phyloP scores from a whole-genome alignment of 257 asterid species.

The Cynanchum wilfordii region DNA sequence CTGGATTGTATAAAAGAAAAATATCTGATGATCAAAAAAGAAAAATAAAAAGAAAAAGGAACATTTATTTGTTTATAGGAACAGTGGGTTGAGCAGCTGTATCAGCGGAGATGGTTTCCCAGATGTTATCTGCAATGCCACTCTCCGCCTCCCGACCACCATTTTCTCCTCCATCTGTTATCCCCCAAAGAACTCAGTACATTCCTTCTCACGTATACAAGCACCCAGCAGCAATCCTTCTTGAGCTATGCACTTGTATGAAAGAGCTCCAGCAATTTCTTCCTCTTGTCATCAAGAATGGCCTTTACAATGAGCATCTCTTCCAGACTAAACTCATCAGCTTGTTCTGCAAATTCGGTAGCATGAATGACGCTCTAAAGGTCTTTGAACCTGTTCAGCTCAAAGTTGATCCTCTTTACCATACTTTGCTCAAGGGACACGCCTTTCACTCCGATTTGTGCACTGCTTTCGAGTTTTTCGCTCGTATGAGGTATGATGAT shows the following conservation, averaged over 20 bases:
- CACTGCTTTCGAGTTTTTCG: conserved; percentile 47
- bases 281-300: conserved; percentile 66
- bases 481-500: conserved; percentile 53
- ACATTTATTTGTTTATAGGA: no score
- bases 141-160: conserved; percentile 14
- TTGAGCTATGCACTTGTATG: conserved; percentile 64
- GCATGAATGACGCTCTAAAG: conserved; percentile 57
- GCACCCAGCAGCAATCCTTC: conserved; percentile 78
- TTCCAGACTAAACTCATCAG: conserved; percentile 82
- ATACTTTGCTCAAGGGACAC: conserved; percentile 69
- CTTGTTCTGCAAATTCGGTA: conserved; percentile 69
- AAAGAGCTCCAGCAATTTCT: conserved; percentile 69
- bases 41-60: no score
- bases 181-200: conserved; percentile 24
- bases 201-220: conserved; percentile 62
- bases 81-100: no score
- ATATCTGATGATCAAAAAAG: no score
- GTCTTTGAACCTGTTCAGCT: conserved; percentile 58
- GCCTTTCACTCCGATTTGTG: conserved; percentile 37
- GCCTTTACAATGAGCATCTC: conserved; percentile 61
- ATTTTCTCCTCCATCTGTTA: background rate
- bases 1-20: no score
- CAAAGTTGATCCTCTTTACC: conserved; percentile 66
- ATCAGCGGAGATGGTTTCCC: conserved; percentile 8
- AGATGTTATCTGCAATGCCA: conserved; percentile 12